phyloP scores from a whole-genome alignment of 2,329 filamentous ascomycete genomes.

The Trichophyton simii region DNA sequence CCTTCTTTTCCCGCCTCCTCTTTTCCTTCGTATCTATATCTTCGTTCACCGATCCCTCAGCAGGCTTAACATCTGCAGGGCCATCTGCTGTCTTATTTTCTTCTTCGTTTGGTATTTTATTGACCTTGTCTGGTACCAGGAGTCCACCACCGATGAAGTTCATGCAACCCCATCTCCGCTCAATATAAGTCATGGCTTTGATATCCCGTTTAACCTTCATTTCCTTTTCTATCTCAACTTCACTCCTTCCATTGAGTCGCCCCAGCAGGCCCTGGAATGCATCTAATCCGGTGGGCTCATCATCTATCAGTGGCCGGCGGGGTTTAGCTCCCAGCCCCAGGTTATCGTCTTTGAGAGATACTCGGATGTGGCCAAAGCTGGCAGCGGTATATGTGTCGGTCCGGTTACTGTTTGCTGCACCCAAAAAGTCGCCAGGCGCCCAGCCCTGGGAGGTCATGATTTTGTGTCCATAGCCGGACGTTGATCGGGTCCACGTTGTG shows the following conservation, averaged over 20 bases:
- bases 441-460: slow-evolving; percentile 84
- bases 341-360: slow-evolving; percentile 78
- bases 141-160: slow-evolving; percentile 81
- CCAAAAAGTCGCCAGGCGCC: slow-evolving; percentile 72
- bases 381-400: slow-evolving; percentile 64
- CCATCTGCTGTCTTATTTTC: neutral
- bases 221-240: slow-evolving; percentile 59
- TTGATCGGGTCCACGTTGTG: slow-evolving; percentile 77
- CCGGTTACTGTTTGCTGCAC: slow-evolving; percentile 63
- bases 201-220: slow-evolving; percentile 55
- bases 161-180: slow-evolving; percentile 65
- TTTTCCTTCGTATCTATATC: slow-evolving; percentile 20
- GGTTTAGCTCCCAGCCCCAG: slow-evolving; percentile 75
- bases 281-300: slow-evolving; percentile 69
- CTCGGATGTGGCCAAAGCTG: slow-evolving; percentile 73
- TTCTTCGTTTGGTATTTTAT: slow-evolving; percentile 15
- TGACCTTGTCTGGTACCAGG: slow-evolving; percentile 46
- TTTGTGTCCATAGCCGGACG: slow-evolving; percentile 72
- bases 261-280: slow-evolving; percentile 78
- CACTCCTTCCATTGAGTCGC: slow-evolving; percentile 74
- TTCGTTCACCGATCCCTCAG: slow-evolving; percentile 18
- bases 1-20: slow-evolving; percentile 13
- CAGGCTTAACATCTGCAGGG: neutral
- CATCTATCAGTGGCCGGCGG: slow-evolving; percentile 53
- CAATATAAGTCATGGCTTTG: slow-evolving; percentile 60